Conservation (phyloP, 2,329 filamentous ascomycete genomes). For the Annulohypoxylon truncatum region DNA sequence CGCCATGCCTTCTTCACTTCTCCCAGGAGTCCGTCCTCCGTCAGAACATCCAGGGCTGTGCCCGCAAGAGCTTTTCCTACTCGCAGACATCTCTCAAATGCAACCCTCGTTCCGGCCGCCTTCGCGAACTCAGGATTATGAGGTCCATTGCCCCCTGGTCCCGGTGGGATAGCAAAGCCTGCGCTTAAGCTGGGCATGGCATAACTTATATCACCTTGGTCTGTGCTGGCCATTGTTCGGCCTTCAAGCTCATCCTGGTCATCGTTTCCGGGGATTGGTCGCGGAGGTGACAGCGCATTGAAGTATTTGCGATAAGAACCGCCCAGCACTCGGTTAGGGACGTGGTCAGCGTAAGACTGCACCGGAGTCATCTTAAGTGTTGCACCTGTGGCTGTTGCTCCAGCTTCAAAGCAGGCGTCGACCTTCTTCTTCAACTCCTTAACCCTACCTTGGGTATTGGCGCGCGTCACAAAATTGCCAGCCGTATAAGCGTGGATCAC, state of each 20-base stretch:
- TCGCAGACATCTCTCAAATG: slow-evolving; percentile 59
- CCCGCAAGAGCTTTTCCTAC: slow-evolving; percentile 62
- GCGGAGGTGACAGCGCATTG: slow-evolving; percentile 54
- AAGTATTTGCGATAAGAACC: slow-evolving; percentile 58
- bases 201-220: slow-evolving; percentile 70
- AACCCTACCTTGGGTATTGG: slow-evolving; percentile 53
- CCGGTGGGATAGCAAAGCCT: slow-evolving; percentile 63
- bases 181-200: slow-evolving; percentile 66
- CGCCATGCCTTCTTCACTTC: slow-evolving; percentile 57
- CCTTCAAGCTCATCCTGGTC: slow-evolving; percentile 57
- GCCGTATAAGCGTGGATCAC: slow-evolving; percentile 63
- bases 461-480: slow-evolving; percentile 50
- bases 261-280: slow-evolving; percentile 51
- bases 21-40: slow-evolving; percentile 55
- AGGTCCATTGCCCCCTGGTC: slow-evolving; percentile 58
- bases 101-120: slow-evolving; percentile 61
- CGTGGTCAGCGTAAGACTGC: slow-evolving; percentile 64
- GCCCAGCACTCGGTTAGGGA: slow-evolving; percentile 64
- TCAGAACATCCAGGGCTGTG: slow-evolving; percentile 60
- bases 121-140: slow-evolving; percentile 65
- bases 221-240: slow-evolving; percentile 65
- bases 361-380: slow-evolving; percentile 56
- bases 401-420: slow-evolving; percentile 60
- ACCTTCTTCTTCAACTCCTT: slow-evolving; percentile 56
- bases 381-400: slow-evolving; percentile 62